Conservation (phyloP, 2,329 filamentous ascomycete genomes). For the Diatrype stigma region DNA sequence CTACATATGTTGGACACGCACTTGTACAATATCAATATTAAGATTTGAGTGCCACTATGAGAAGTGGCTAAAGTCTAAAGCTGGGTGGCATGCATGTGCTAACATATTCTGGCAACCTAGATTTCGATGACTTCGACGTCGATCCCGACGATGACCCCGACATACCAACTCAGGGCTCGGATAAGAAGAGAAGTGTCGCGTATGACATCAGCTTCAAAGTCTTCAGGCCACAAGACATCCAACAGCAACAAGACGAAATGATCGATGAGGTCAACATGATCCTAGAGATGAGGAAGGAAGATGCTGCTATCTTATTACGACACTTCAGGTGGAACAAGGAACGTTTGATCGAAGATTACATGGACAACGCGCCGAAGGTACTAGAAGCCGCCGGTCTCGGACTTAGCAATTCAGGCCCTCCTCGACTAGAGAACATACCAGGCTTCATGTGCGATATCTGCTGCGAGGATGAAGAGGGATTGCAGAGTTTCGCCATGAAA, state of each 20-base stretch:
- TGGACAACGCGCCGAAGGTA: constrained; percentile 78
- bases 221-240: constrained; percentile 74
- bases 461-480: constrained; percentile 75
- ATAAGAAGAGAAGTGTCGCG: constrained; percentile 66
- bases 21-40: no score
- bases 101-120: constrained; percentile 25
- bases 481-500: constrained; percentile 88
- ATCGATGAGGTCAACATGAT: constrained; percentile 89
- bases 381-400: constrained; percentile 82
- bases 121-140: constrained; percentile 58
- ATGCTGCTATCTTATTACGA: constrained; percentile 83
- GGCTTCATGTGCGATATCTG: constrained; percentile 94
- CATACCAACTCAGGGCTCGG: constrained; percentile 54
- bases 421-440: constrained; percentile 64
- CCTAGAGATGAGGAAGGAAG: constrained; percentile 82
- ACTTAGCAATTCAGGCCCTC: constrained; percentile 54
- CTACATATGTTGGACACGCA: no score
- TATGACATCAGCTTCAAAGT: constrained; percentile 86
- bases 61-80: no score
- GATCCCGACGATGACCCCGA: constrained; percentile 52
- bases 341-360: constrained; percentile 88
- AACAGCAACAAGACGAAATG: constrained; percentile 78
- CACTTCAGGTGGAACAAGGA: constrained; percentile 97
- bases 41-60: no score
- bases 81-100: not conserved